Percentiles rank a stretch among this genome's conserved stretches.
Evolutionary conservation across 352 stramenopile genomes (phyloP).

Genomic region (Peronospora destructor): DNA sequence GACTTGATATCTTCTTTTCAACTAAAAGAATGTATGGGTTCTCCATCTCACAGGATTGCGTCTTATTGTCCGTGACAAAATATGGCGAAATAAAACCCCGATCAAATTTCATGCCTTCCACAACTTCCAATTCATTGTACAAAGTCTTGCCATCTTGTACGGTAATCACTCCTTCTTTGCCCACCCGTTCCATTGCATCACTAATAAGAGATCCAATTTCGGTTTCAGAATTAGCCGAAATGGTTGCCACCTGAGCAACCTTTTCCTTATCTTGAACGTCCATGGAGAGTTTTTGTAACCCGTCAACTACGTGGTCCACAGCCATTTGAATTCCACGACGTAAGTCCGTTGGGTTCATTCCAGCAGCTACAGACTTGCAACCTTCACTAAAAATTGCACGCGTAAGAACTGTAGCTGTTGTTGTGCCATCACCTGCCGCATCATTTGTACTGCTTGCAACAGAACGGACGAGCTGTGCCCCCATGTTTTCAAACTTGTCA

Average conservation of each 20-base stretch:
- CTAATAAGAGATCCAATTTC: conserved; percentile 98
- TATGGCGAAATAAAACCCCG: conserved; percentile 99
- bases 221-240: conserved; percentile 97
- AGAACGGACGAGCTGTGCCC: conserved; percentile 54
- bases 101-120: conserved; percentile 99
- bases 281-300: conserved; percentile 93
- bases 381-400: conserved; percentile 98
- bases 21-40: conserved; percentile 98
- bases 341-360: conserved; percentile 99
- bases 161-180: conserved; percentile 98
- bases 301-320: conserved; percentile 93
- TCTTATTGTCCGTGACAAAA: conserved; percentile 99
- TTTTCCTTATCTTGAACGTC: conserved; percentile 98
- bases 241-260: conserved; percentile 98
- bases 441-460: conserved; percentile 99
- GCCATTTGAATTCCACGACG: conserved; percentile 96
- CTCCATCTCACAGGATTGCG: conserved; percentile 96
- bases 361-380: conserved; percentile 98
- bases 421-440: conserved; percentile 99
- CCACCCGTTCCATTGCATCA: conserved; percentile 99
- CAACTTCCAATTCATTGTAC: conserved; percentile 99
- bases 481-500: conserved; percentile 80
- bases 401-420: conserved; percentile 97
- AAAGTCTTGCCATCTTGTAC: conserved; percentile 99
- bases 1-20: conserved; percentile 99